Percentiles rank a stretch among this genome's conserved stretches.
phyloP scores from a whole-genome alignment of 495 filamentous ascomycete species.

The Daldinia vernicosa region DNA sequence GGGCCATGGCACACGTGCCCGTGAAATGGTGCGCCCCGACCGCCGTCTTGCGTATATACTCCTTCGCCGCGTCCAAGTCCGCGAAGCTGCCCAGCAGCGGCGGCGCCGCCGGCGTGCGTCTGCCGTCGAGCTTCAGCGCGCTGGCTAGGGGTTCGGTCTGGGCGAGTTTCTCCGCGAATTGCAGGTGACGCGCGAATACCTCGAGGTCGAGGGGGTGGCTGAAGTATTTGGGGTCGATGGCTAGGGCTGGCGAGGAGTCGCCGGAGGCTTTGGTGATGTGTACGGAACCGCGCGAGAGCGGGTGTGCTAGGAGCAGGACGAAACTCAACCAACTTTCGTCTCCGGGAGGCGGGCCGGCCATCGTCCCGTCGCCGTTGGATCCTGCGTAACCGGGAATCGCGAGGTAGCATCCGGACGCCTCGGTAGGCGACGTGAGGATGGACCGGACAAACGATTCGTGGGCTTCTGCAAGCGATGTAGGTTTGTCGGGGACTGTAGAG shows the following conservation, averaged over 20 bases:
- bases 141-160: conserved; percentile 47
- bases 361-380: background rate
- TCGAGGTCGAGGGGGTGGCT: conserved; percentile 58
- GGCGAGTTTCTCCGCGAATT: conserved; percentile 47
- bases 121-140: conserved; percentile 38
- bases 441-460: conserved; percentile 78
- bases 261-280: conserved; percentile 55
- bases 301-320: conserved; percentile 47
- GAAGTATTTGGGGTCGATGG: conserved; percentile 62
- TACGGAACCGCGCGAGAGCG: conserved; percentile 61
- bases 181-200: conserved; percentile 52
- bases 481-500: background rate
- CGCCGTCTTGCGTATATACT: conserved; percentile 40
- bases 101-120: conserved; percentile 15
- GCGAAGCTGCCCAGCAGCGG: conserved; percentile 2
- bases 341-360: conserved; percentile 2
- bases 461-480: conserved; percentile 4
- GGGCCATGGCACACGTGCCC: conserved; percentile 44
- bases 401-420: conserved; percentile 53
- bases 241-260: conserved; percentile 44
- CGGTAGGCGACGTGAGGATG: conserved; percentile 70
- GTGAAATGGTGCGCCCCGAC: conserved; percentile 43
- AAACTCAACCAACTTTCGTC: conserved; percentile 42
- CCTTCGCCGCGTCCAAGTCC: conserved; percentile 35
- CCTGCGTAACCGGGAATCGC: conserved; percentile 4